A percentile compares a stretch with the other conserved stretches of the same genome.
These are phyloP conservation scores for Exophiala oligosperma DNA, from an alignment of 2,329 filamentous ascomycete species.

Conservation along the genomic window DNA sequence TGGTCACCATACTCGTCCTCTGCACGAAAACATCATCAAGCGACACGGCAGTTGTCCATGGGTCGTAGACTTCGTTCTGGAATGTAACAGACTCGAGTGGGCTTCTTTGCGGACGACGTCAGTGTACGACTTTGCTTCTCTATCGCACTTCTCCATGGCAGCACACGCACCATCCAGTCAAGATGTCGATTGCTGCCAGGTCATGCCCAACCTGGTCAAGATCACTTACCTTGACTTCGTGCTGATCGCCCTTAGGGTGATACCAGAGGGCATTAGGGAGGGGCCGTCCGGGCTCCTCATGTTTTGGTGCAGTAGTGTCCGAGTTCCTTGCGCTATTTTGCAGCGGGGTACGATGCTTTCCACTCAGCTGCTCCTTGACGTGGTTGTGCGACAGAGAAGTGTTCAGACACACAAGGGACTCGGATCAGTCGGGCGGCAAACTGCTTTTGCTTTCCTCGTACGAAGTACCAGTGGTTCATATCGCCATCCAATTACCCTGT, in stretches of 20 bases:
- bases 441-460: neutral
- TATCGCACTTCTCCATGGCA: neutral
- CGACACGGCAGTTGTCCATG: too few relatives aligned
- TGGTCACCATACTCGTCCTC: neutral
- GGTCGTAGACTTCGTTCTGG: neutral
- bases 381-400: neutral
- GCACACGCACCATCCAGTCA: neutral
- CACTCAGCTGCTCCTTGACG: neutral
- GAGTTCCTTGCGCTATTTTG: slow-evolving; percentile 15
- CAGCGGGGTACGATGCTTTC: slow-evolving; percentile 13
- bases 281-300: slow-evolving; percentile 11
- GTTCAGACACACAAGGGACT: slow-evolving; percentile 3
- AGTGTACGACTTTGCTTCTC: slow-evolving; percentile 7
- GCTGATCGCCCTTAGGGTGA: slow-evolving; percentile 13
- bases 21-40: too few relatives aligned
- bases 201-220: slow-evolving; percentile 7
- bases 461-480: neutral
- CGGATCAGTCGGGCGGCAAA: slow-evolving; percentile 7
- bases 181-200: neutral
- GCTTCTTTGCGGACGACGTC: slow-evolving; percentile 13
- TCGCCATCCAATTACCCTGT: neutral
- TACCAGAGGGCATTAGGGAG: slow-evolving; percentile 4
- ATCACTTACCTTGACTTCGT: slow-evolving; percentile 4
- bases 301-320: slow-evolving; percentile 15
- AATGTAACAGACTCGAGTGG: neutral